These are phyloP conservation scores for Paraurostyla sp. DNA, from an alignment of 73 alveolate species.

Conservation along the genomic window DNA sequence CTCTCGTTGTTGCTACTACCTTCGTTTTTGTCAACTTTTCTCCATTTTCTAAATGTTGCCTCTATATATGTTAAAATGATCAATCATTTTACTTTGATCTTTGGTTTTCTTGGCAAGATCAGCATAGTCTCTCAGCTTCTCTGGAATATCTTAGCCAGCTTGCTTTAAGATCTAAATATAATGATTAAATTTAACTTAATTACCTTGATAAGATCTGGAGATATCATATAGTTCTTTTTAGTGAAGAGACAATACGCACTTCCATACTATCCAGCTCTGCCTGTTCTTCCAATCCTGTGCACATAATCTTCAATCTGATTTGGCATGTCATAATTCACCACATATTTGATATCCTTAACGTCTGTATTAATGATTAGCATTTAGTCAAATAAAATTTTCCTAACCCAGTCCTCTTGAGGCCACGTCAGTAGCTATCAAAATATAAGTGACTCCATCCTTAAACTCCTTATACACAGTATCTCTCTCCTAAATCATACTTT, in stretches of 20 bases:
- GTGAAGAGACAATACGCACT: conserved; percentile 76
- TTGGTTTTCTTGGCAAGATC: conserved; percentile 29
- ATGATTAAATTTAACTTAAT: not conserved
- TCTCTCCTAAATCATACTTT: conserved; percentile 72
- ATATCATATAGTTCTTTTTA: conserved; percentile 72
- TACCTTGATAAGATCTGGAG: conserved; percentile 72
- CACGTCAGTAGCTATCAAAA: conserved; percentile 98
- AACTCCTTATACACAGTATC: conserved; percentile 82
- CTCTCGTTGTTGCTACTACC: conserved; percentile 23
- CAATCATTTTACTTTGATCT: not conserved
- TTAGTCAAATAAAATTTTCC: not conserved
- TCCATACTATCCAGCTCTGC: conserved; percentile 97
- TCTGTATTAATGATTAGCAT: conserved; percentile 76
- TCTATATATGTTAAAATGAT: not conserved
- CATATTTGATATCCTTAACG: conserved; percentile 93
- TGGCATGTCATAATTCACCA: conserved; percentile 97
- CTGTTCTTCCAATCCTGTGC: conserved; percentile 99
- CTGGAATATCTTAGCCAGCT: conserved; percentile 73
- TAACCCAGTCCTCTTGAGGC: conserved; percentile 95
- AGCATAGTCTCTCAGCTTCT: not conserved
- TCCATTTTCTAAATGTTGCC: not conserved
- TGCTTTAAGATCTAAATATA: conserved; percentile 55
- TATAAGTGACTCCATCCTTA: conserved; percentile 77
- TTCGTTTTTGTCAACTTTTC: conserved; percentile 18
- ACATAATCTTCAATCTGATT: conserved; percentile 96